phyloP scores from a whole-genome alignment of 2,329 filamentous ascomycete species.

The Curvularia hawaiiensis region DNA sequence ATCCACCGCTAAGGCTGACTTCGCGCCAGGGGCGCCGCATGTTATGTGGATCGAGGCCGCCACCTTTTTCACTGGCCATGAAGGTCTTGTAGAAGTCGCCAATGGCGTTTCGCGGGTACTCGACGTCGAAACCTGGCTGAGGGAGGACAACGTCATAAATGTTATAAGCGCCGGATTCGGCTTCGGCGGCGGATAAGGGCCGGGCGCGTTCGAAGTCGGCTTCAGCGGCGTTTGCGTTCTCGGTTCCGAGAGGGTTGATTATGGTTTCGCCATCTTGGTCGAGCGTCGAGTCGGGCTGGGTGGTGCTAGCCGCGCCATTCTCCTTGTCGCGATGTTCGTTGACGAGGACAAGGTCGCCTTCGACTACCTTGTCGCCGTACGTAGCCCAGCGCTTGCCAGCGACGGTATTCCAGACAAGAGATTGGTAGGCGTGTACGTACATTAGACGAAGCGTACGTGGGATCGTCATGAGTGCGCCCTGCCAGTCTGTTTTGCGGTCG shows the following conservation, averaged over 20 bases:
- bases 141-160: slow-evolving; percentile 92
- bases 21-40: slow-evolving; percentile 90
- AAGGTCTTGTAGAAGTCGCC: slow-evolving; percentile 84
- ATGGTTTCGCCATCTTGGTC: slow-evolving; percentile 70
- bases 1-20: slow-evolving; percentile 85
- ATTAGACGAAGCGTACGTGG: slow-evolving; percentile 84
- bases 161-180: slow-evolving; percentile 72
- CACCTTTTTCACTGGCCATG: slow-evolving; percentile 81
- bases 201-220: slow-evolving; percentile 72
- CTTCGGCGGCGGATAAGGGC: slow-evolving; percentile 77
- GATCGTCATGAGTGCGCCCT: slow-evolving; percentile 80
- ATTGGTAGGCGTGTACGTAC: slow-evolving; percentile 98
- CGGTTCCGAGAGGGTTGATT: slow-evolving; percentile 63
- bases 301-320: slow-evolving; percentile 23
- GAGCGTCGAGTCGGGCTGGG: slow-evolving; percentile 38
- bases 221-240: slow-evolving; percentile 59
- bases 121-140: slow-evolving; percentile 86
- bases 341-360: slow-evolving; percentile 82
- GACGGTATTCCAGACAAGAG: slow-evolving; percentile 88
- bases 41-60: slow-evolving; percentile 76
- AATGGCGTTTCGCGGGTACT: slow-evolving; percentile 83
- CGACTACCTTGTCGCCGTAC: slow-evolving; percentile 74
- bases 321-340: slow-evolving; percentile 60
- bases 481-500: slow-evolving; percentile 68
- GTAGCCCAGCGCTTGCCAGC: slow-evolving; percentile 80